A percentile compares a stretch with the other conserved stretches of the same genome.
phyloP scores from a whole-genome alignment of 2,329 filamentous ascomycete species.

The Aspergillus sp. region DNA sequence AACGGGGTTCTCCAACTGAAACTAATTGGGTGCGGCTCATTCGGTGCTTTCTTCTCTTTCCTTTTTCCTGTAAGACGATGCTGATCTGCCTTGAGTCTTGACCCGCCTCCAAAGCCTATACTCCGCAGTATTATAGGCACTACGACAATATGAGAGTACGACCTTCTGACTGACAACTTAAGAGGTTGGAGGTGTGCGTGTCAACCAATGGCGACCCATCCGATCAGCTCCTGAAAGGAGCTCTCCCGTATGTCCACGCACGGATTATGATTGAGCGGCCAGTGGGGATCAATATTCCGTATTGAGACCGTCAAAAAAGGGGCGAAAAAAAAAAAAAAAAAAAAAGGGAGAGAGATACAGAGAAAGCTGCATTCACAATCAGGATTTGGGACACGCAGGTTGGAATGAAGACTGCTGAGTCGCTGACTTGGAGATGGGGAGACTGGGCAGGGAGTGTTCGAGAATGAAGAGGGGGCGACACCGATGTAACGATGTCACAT shows the following conservation, averaged over 20 bases:
- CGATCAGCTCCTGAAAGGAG: background rate
- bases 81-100: background rate
- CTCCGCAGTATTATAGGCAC: conserved; percentile 4
- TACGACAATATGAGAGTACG: background rate
- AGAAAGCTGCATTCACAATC: background rate
- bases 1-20: background rate
- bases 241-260: conserved; percentile 6
- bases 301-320: background rate
- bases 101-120: conserved; percentile 6
- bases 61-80: conserved; percentile 2
- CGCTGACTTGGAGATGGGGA: background rate
- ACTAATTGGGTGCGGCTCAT: conserved; percentile 26
- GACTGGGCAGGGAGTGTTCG: background rate
- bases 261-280: background rate
- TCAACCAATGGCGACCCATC: background rate
- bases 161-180: background rate
- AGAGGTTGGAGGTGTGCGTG: background rate
- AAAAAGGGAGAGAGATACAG: no score
- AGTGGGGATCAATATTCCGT: background rate
- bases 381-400: background rate
- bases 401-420: background rate
- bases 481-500: background rate
- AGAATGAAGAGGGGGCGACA: background rate
- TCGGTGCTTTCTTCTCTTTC: conserved; percentile 13
- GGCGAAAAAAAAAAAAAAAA: no score